These are phyloP conservation scores for Scolecobasidium constrictum DNA, from an alignment of 2,329 filamentous ascomycete species.

Conservation along the genomic window DNA sequence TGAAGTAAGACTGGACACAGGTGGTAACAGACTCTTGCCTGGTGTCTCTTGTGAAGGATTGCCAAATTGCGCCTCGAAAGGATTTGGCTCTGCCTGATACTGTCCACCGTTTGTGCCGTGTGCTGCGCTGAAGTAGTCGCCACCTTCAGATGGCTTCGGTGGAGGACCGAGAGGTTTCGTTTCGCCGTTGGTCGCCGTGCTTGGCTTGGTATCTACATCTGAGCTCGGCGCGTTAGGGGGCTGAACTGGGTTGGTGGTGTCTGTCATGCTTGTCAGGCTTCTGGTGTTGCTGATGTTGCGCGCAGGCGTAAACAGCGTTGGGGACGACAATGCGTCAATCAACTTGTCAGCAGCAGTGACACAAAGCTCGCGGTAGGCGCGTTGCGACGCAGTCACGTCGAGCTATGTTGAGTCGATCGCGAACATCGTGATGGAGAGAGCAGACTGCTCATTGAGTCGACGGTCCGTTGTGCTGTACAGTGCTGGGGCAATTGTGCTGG, in stretches of 20 bases:
- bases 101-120: slow-evolving; percentile 21
- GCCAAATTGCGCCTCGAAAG: slow-evolving; percentile 91
- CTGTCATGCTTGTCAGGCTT: no score
- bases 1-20: slow-evolving; percentile 83
- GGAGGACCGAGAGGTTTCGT: slow-evolving; percentile 40
- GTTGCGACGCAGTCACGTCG: no score
- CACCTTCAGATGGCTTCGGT: slow-evolving; percentile 32
- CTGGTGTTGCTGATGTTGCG: no score
- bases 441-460: no score
- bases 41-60: slow-evolving; percentile 63
- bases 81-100: slow-evolving; percentile 79
- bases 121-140: slow-evolving; percentile 39
- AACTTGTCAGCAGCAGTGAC: no score
- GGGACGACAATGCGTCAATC: background rate
- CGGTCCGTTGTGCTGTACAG: no score
- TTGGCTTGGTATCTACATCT: slow-evolving; percentile 20
- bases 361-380: no score
- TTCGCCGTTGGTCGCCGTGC: slow-evolving; percentile 22
- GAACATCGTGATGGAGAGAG: no score
- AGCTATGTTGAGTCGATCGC: no score
- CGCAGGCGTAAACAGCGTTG: background rate
- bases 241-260: slow-evolving; percentile 8
- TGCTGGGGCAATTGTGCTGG: no score
- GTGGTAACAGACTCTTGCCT: slow-evolving; percentile 68
- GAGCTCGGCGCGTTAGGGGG: slow-evolving; percentile 11